Base-by-base conservation (phyloP, 345 rosid genomes). In the Eucalyptus erythrocorys region DNA sequence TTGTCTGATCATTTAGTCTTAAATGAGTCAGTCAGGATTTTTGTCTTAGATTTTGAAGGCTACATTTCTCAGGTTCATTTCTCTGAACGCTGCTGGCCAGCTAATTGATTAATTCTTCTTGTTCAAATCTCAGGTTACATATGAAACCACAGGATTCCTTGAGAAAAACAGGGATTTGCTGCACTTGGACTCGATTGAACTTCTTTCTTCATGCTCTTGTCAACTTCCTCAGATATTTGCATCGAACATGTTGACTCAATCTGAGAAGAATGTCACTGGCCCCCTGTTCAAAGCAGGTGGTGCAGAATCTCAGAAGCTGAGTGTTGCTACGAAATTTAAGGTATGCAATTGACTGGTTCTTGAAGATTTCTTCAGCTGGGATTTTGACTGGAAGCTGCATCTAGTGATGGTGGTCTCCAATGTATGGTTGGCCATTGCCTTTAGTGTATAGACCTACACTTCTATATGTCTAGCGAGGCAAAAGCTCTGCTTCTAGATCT, bases 101-200 rank as follows among this genome's bases (percentile, higher is more conserved):
- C 81, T 71, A 71, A 71, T 37, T 17, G 90, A 87, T 92, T 76
- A 79, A 88, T 90, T 42, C 45, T 88, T 90, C 76, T 91, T 90
- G 76, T 91, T 87, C 89, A 89, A 68, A 45, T 86, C 53, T 87
- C 93, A 98, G 99, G 99, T 98, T 90, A 94, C 93, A 27, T 98
- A 98, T 92, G 98, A 98, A 90, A 96, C 99, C 48, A 93, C 96
- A 85, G 98, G 98, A 87, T 98, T 98, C 93, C 92, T 98, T 88
- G 99, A 98, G 93, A 98, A 98, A 93, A 98, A 98, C 90, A 96
- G 98, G 93, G 99, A 98, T 95, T 92, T 96, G 61, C 89, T 98
- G 89, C 99, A 95, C 91, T 89, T 94, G 95, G 99, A 98, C 92
- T 95, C 99, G 55, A 98, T 98, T 92, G 94, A 96, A 64, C 99